Conservation (phyloP, 2,329 filamentous ascomycete genomes). For the Pezicula rhizophila region DNA sequence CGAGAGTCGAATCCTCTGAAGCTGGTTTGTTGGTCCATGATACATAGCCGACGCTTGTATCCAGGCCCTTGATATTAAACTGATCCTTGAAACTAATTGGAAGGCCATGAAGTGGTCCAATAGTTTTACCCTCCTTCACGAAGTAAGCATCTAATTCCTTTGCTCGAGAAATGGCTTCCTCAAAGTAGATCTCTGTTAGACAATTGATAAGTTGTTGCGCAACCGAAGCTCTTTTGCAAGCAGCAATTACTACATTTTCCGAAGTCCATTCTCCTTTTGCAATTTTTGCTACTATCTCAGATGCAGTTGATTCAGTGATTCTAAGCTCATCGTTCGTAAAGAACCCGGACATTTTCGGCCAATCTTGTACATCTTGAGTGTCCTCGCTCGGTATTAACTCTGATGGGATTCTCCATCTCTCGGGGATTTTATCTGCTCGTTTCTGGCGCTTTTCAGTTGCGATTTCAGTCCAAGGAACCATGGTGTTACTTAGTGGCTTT, state of each 20-base stretch:
- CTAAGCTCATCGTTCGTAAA: slow-evolving; percentile 7
- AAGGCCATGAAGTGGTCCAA: slow-evolving; percentile 56
- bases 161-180: slow-evolving; percentile 36
- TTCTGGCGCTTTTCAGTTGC: not conserved
- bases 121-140: slow-evolving; percentile 29
- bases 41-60: slow-evolving; percentile 74
- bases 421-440: slow-evolving; percentile 1
- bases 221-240: slow-evolving; percentile 39
- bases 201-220: slow-evolving; percentile 37
- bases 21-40: slow-evolving; percentile 59
- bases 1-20: slow-evolving; percentile 60
- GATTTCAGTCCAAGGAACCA: not conserved
- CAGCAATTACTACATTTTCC: slow-evolving; percentile 29
- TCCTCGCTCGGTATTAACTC: not conserved
- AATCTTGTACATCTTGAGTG: not conserved
- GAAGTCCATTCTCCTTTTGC: slow-evolving; percentile 17
- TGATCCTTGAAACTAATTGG: slow-evolving; percentile 49
- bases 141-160: slow-evolving; percentile 37
- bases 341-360: slow-evolving; percentile 1
- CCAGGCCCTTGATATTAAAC: slow-evolving; percentile 72
- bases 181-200: slow-evolving; percentile 40
- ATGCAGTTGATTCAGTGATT: slow-evolving; percentile 10
- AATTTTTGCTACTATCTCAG: slow-evolving; percentile 6
- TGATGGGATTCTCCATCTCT: not conserved
- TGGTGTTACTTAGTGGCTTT: not conserved